phyloP scores from a whole-genome alignment of 2,329 filamentous ascomycete species.

The Neopestalotiopsis rosae region DNA sequence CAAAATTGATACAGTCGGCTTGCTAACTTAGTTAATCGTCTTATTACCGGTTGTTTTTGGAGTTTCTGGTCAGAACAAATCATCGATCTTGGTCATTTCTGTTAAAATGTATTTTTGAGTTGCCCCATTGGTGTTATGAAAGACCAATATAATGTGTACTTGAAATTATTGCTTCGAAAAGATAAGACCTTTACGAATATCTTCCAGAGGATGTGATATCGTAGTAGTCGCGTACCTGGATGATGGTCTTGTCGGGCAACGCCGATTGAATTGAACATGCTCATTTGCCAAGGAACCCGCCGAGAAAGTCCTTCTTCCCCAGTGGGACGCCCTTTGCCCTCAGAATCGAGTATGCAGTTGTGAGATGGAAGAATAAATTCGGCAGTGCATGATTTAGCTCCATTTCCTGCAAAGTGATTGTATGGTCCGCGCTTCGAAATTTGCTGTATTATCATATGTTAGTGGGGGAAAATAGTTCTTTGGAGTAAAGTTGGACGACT shows the following conservation, averaged over 20 bases:
- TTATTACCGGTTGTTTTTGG: too few relatives aligned
- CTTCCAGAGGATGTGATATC: too few relatives aligned
- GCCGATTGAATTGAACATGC: neutral
- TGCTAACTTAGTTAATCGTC: too few relatives aligned
- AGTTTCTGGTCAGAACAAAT: too few relatives aligned
- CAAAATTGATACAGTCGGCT: too few relatives aligned
- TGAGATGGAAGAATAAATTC: conserved; percentile 61
- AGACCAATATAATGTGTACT: too few relatives aligned
- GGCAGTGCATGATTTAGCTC: conserved; percentile 3
- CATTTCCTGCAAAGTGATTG: neutral
- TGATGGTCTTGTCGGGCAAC: neutral
- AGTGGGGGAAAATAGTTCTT: fast-evolving
- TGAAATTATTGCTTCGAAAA: too few relatives aligned
- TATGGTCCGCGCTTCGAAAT: neutral
- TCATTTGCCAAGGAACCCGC: conserved; percentile 14
- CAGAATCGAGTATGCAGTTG: conserved; percentile 64
- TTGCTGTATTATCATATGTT: neutral
- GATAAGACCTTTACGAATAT: too few relatives aligned
- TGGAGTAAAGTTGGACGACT: neutral
- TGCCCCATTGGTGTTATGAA: too few relatives aligned
- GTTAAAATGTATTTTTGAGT: too few relatives aligned
- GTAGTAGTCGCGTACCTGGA: too few relatives aligned
- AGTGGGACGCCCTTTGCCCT: conserved; percentile 63
- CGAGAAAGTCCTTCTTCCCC: conserved; percentile 60
- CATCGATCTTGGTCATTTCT: too few relatives aligned